Evolutionary conservation across 306 rosid species (phyloP).

Genomic region (Castanospermum australe): DNA sequence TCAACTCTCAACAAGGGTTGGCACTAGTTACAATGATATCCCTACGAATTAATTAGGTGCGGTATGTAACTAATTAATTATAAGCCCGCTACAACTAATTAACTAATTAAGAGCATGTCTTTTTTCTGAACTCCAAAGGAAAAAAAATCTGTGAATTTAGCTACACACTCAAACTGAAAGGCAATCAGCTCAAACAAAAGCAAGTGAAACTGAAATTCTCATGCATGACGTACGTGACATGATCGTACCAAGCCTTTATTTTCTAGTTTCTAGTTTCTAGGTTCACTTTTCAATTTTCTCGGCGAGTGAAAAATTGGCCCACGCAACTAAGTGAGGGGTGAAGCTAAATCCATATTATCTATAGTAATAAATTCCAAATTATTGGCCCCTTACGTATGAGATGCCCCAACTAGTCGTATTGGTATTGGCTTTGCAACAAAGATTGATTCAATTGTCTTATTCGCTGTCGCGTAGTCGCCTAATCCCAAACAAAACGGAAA

Average conservation of each 20-base stretch:
- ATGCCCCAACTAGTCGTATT: conserved; percentile 1
- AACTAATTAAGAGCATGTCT: too few species aligned
- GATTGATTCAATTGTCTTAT: conserved; percentile 21
- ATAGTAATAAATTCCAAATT: neutral
- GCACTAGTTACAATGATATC: neutral
- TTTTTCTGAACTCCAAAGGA: neutral
- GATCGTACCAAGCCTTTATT: neutral
- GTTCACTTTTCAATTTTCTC: neutral
- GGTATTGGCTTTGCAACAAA: conserved; percentile 19
- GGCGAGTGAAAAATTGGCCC: neutral
- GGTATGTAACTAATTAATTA: neutral
- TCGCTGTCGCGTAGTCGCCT: neutral
- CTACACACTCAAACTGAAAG: neutral
- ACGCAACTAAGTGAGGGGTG: neutral
- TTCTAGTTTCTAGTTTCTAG: neutral
- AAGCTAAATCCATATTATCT: neutral
- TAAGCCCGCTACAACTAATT: neutral
- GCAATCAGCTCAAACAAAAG: neutral
- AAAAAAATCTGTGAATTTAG: neutral
- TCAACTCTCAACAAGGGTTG: neutral
- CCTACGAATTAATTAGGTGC: neutral
- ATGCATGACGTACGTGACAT: neutral
- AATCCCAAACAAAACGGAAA: neutral
- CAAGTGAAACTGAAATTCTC: neutral
- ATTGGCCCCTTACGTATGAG: conserved; percentile 19